Evolutionary conservation across 139 green algal genomes (phyloP).

Genomic region (Klebsormidium nitens): DNA sequence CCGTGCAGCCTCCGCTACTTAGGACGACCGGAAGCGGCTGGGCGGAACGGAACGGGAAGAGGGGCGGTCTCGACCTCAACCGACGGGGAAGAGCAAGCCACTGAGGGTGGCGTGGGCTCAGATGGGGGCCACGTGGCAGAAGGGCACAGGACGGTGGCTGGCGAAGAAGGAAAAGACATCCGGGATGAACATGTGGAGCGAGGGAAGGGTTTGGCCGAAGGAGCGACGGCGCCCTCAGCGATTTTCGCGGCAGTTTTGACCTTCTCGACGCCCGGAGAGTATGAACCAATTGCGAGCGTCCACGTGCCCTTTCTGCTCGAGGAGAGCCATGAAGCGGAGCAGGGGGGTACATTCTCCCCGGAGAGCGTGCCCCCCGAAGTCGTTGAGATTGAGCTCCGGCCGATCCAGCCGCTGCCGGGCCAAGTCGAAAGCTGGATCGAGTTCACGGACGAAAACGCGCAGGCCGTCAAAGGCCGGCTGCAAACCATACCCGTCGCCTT

Average conservation of each 20-base stretch:
- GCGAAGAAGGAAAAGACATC: no score
- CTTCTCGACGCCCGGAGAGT: neutral
- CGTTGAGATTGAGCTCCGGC: slow-evolving; percentile 1
- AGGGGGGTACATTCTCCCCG: neutral
- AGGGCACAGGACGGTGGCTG: no score
- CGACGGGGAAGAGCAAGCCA: no score
- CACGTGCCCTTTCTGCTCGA: slow-evolving; percentile 1
- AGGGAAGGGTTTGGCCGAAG: no score
- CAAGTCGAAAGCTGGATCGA: neutral
- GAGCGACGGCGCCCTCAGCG: no score
- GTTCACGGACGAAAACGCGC: neutral
- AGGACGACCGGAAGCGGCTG: no score
- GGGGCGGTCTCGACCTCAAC: no score
- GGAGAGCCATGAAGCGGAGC: neutral
- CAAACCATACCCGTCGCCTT: slow-evolving; percentile 11
- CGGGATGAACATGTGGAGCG: no score
- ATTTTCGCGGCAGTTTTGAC: neutral
- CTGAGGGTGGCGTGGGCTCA: no score
- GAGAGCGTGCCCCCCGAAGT: neutral
- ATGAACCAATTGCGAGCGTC: neutral
- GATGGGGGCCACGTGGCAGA: no score
- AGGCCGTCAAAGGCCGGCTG: neutral
- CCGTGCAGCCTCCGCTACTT: no score
- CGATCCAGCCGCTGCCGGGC: neutral
- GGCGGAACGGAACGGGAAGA: no score